Conservation (phyloP, 352 stramenopile species). For the Elongisporangium undulatum region DNA sequence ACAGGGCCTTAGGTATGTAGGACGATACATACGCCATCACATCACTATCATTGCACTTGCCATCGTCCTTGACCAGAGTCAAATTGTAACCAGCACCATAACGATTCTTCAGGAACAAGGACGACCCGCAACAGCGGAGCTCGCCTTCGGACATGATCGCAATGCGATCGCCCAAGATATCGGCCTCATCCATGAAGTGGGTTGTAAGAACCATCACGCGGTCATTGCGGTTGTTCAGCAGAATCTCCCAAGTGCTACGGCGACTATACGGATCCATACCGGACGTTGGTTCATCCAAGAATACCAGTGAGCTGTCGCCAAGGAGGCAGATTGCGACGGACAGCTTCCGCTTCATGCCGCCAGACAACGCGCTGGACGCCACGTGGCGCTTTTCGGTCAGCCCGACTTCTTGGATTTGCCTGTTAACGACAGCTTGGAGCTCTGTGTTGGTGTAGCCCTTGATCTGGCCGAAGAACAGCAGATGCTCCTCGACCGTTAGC, state of each 20-base stretch:
- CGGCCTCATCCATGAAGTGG: slow-evolving; percentile 95
- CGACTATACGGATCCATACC: slow-evolving; percentile 96
- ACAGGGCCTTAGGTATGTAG: slow-evolving; percentile 25
- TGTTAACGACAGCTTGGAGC: slow-evolving; percentile 22
- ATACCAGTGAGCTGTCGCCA: slow-evolving; percentile 77
- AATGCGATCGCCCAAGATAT: slow-evolving; percentile 81
- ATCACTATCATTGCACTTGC: slow-evolving; percentile 18
- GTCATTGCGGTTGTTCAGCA: slow-evolving; percentile 53
- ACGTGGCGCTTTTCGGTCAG: slow-evolving; percentile 55
- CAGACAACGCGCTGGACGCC: slow-evolving; percentile 53
- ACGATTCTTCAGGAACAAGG: slow-evolving; percentile 76
- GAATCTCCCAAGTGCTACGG: slow-evolving; percentile 90
- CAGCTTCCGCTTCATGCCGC: slow-evolving; percentile 91
- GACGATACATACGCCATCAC: slow-evolving; percentile 30
- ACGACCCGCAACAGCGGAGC: slow-evolving; percentile 63
- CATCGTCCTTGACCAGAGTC: slow-evolving; percentile 52
- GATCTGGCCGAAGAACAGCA: slow-evolving; percentile 65
- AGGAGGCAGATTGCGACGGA: slow-evolving; percentile 87
- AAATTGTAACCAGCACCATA: slow-evolving; percentile 71
- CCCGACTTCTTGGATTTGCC: slow-evolving; percentile 51
- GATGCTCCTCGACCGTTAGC: slow-evolving; percentile 69
- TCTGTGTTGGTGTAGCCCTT: slow-evolving; percentile 42
- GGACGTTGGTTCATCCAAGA: slow-evolving; percentile 90
- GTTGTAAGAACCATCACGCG: slow-evolving; percentile 88
- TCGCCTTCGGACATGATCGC: slow-evolving; percentile 83